These are phyloP conservation scores for Hypoxylon sp. DNA, from an alignment of 2,329 filamentous ascomycete species.

Conservation along the genomic window DNA sequence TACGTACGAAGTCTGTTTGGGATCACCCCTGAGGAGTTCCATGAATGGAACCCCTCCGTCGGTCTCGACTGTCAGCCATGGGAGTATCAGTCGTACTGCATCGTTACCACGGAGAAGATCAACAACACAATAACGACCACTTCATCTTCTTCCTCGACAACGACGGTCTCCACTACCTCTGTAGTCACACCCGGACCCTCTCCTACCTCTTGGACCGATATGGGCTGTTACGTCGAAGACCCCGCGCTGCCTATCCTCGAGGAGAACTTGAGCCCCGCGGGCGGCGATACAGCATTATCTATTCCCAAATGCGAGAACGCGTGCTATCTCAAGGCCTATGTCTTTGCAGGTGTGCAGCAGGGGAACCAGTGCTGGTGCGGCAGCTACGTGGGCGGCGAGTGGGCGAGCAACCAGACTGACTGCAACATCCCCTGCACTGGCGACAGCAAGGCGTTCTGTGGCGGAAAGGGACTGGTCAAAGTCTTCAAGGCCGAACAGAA, in stretches of 20 bases:
- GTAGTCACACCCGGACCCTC: slow-evolving; percentile 44
- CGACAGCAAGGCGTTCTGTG: slow-evolving; percentile 54
- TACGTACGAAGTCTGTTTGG: no score
- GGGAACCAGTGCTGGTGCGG: no score
- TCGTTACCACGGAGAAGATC: slow-evolving; percentile 41
- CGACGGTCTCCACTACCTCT: slow-evolving; percentile 28
- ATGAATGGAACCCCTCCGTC: no score
- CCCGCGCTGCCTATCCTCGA: slow-evolving; percentile 47
- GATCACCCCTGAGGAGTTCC: no score
- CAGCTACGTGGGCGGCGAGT: no score
- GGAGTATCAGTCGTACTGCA: slow-evolving; percentile 47
- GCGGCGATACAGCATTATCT: slow-evolving; percentile 51
- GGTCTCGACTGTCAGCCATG: no score
- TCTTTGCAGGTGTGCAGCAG: slow-evolving; percentile 59
- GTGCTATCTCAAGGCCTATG: slow-evolving; percentile 56
- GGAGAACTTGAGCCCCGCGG: no score
- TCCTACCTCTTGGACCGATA: slow-evolving; percentile 45
- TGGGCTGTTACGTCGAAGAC: slow-evolving; percentile 61
- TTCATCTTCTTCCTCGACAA: slow-evolving; percentile 28
- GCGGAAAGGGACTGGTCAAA: no score
- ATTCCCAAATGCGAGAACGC: slow-evolving; percentile 55
- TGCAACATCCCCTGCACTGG: slow-evolving; percentile 57
- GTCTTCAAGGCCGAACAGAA: no score
- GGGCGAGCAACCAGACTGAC: slow-evolving; percentile 49
- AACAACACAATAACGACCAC: slow-evolving; percentile 27